Percentiles rank a stretch among this genome's conserved stretches.
Conservation (phyloP, 208 protist genomes). For the Porcisia deanei region DNA sequence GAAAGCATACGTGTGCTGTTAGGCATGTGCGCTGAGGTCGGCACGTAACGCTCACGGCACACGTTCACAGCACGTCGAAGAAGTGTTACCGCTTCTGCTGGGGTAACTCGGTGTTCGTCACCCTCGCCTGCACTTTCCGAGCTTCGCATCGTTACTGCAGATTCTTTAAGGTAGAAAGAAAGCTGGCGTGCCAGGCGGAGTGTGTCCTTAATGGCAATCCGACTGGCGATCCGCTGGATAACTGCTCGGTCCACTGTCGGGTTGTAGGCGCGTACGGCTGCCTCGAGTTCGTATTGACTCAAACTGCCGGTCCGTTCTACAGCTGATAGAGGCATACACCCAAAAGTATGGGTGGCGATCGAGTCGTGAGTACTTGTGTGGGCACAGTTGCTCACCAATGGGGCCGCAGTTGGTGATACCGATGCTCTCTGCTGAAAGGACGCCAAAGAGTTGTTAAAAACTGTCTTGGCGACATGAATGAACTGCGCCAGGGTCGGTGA, state of each 20-base stretch:
- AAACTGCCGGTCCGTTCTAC: background rate
- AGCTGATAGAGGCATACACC: background rate
- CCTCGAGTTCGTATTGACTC: constrained; percentile 10
- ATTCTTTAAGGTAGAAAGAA: constrained; percentile 32
- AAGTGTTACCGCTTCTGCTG: constrained; percentile 12
- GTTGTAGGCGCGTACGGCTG: constrained; percentile 37
- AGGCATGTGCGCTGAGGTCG: background rate
- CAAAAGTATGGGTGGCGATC: background rate
- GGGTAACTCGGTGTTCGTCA: background rate
- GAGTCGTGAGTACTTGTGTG: background rate
- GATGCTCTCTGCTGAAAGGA: constrained; percentile 3
- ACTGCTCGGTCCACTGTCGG: constrained; percentile 46
- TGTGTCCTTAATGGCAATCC: constrained; percentile 32
- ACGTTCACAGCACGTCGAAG: constrained; percentile 18
- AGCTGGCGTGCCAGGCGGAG: constrained; percentile 32
- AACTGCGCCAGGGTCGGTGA: background rate
- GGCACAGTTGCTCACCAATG: background rate
- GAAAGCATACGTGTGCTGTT: background rate
- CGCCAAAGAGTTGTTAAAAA: background rate
- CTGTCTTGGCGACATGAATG: constrained; percentile 10
- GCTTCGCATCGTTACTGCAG: constrained; percentile 1
- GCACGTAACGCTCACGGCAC: constrained; percentile 15
- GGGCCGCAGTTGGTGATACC: background rate
- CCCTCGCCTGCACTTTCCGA: background rate
- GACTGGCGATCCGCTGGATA: constrained; percentile 29